A percentile compares a stretch with the other conserved stretches of the same genome.
phyloP scores from a whole-genome alignment of 495 filamentous ascomycete species.

The Penicillium nucicola region DNA sequence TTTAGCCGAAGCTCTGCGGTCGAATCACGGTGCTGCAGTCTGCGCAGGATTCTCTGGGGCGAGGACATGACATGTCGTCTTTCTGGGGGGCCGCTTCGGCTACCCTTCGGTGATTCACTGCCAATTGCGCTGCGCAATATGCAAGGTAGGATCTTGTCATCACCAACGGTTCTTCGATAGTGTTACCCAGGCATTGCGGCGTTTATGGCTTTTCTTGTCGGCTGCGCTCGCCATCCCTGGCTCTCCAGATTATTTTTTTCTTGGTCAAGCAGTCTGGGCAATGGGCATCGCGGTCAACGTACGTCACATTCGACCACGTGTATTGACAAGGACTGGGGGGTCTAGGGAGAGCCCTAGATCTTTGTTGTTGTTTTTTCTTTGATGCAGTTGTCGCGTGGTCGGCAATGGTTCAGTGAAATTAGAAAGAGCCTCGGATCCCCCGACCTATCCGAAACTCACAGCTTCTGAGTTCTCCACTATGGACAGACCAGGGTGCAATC shows the following conservation, averaged over 20 bases:
- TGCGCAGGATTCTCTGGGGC: slow-evolving; percentile 9
- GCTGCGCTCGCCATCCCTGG: not conserved
- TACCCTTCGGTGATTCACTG: not conserved
- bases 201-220: not conserved
- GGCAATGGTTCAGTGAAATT: not conserved
- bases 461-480: slow-evolving; percentile 2
- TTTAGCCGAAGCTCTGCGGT: slow-evolving; percentile 1
- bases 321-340: not conserved
- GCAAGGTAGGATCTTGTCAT: slow-evolving; percentile 15
- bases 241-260: not conserved
- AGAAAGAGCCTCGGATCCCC: not conserved
- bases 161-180: slow-evolving; percentile 13
- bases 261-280: not conserved
- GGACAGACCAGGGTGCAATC: slow-evolving; percentile 1
- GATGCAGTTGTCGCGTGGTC: not conserved
- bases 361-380: not conserved
- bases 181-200: slow-evolving; percentile 2
- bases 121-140: slow-evolving; percentile 11
- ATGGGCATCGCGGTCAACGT: not conserved
- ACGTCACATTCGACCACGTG: not conserved
- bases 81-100: not conserved
- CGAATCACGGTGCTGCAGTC: slow-evolving; percentile 7
- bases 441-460: slow-evolving; percentile 3
- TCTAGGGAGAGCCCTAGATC: not conserved
- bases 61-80: not conserved